Evolutionary conservation across 2,329 filamentous ascomycete species (phyloP).

Genomic region (Sporothrix variecibatus): DNA sequence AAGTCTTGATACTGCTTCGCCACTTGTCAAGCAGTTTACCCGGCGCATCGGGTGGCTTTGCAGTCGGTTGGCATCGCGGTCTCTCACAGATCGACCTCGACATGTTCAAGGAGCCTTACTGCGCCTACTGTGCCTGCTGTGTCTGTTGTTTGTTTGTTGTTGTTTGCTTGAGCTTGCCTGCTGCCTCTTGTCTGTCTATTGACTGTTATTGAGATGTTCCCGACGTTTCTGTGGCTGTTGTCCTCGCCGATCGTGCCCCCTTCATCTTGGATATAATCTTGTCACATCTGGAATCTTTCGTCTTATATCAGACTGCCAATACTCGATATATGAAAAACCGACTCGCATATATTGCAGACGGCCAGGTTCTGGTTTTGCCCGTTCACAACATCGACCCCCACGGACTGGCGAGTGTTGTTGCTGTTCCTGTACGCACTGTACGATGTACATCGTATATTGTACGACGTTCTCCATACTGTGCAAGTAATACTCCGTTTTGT

Average conservation of each 20-base stretch:
- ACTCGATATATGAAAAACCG: background rate
- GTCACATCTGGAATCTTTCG: background rate
- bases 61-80: background rate
- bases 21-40: background rate
- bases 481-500: background rate
- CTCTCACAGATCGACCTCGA: background rate
- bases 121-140: background rate
- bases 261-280: conserved; percentile 11
- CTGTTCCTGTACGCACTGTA: background rate
- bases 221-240: background rate
- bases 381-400: background rate
- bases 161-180: background rate
- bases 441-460: no score
- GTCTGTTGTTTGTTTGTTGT: background rate
- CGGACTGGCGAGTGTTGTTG: background rate
- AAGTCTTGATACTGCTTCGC: background rate
- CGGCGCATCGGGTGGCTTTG: background rate
- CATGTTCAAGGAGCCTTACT: background rate
- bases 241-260: background rate
- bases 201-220: background rate
- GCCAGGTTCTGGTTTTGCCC: background rate
- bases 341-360: background rate
- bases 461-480: background rate
- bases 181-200: background rate
- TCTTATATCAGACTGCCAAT: background rate